phyloP scores from a whole-genome alignment of 1,284 basidiomycete species.

The Ustilago lituana region DNA sequence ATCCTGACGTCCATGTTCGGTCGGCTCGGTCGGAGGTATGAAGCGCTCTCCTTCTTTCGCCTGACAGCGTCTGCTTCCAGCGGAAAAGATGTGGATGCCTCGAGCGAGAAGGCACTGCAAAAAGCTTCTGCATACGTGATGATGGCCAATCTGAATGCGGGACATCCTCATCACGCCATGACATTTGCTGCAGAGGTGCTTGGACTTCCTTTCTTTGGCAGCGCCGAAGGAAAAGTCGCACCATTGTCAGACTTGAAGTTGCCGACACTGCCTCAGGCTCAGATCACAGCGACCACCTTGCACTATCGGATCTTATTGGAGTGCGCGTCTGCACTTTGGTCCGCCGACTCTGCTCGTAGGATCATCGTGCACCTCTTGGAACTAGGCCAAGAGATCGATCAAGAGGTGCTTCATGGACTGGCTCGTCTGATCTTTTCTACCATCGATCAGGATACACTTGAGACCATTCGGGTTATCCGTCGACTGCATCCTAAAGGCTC shows the following conservation, averaged over 20 bases:
- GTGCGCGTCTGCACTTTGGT: constrained; percentile 21
- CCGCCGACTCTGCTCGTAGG: constrained; percentile 15
- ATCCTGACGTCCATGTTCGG: constrained; percentile 23
- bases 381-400: constrained; percentile 18
- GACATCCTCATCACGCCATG: constrained; percentile 26
- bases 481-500: background rate
- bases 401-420: constrained; percentile 19
- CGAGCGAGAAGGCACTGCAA: constrained; percentile 7
- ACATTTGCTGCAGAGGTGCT: constrained; percentile 27
- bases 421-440: constrained; percentile 30
- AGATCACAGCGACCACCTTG: constrained; percentile 8
- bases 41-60: constrained; percentile 22
- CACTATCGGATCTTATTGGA: constrained; percentile 43
- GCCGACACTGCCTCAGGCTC: background rate
- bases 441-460: constrained; percentile 36
- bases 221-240: constrained; percentile 1
- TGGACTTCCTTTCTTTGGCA: constrained; percentile 28
- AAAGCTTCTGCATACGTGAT: constrained; percentile 19
- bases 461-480: constrained; percentile 20
- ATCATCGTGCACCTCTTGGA: constrained; percentile 28
- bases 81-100: background rate
- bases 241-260: constrained; percentile 10
- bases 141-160: constrained; percentile 17
- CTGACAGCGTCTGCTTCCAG: background rate
- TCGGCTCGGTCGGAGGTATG: constrained; percentile 11